These are phyloP conservation scores for Xylaria sp. DNA, from an alignment of 2,329 filamentous ascomycete genomes.

Conservation along the genomic window DNA sequence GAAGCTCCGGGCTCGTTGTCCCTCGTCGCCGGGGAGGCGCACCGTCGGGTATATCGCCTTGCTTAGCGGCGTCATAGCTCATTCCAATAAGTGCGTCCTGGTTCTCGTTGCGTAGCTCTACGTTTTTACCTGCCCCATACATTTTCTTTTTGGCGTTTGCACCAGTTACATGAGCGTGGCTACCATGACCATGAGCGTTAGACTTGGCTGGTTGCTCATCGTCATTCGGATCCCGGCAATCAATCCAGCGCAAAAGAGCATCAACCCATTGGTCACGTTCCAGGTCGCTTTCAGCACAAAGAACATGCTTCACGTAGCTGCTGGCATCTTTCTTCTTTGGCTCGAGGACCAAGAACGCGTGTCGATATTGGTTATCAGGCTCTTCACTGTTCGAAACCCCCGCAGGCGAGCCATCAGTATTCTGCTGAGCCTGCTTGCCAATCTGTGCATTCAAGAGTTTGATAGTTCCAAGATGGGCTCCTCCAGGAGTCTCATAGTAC, in stretches of 20 bases:
- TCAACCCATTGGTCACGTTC: slow-evolving; percentile 97
- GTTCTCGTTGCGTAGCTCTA: slow-evolving; percentile 51
- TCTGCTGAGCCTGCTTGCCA: slow-evolving; percentile 83
- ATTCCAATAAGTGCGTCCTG: slow-evolving; percentile 65
- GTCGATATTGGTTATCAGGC: slow-evolving; percentile 91
- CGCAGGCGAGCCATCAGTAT: slow-evolving; percentile 71
- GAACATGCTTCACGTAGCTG: slow-evolving; percentile 88
- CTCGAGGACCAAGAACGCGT: slow-evolving; percentile 94
- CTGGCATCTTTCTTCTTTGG: slow-evolving; percentile 95
- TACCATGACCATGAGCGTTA: slow-evolving; percentile 51
- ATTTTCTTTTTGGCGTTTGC: slow-evolving; percentile 58
- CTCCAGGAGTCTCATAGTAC: slow-evolving; percentile 92
- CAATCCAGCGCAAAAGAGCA: slow-evolving; percentile 87
- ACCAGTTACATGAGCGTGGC: slow-evolving; percentile 52
- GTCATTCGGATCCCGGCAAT: slow-evolving; percentile 73
- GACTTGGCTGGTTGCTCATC: slow-evolving; percentile 57
- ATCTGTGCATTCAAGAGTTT: slow-evolving; percentile 92
- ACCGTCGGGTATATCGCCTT: slow-evolving; percentile 62
- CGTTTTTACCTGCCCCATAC: slow-evolving; percentile 49
- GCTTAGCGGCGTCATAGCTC: slow-evolving; percentile 67
- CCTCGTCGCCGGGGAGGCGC: slow-evolving; percentile 51
- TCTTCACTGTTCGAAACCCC: slow-evolving; percentile 71
- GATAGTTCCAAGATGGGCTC: slow-evolving; percentile 91
- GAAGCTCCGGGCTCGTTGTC: slow-evolving; percentile 46
- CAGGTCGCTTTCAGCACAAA: slow-evolving; percentile 93